phyloP scores from a whole-genome alignment of 148 eudicot species.

The Pharnaceum exiguum region DNA sequence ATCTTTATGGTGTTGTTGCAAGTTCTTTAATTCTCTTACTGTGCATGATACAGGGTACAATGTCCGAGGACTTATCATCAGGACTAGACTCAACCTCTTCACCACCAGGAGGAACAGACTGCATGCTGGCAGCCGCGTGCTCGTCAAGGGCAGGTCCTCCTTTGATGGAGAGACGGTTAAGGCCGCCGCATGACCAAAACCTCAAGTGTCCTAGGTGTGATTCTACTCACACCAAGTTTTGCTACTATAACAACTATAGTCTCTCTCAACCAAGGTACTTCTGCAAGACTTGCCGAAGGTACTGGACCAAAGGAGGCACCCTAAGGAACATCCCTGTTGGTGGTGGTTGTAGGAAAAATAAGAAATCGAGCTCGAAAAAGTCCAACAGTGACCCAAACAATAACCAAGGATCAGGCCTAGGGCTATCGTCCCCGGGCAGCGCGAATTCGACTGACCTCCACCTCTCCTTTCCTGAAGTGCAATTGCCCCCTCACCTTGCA shows the following conservation, averaged over 20 bases:
- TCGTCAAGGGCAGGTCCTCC: constrained; percentile 40
- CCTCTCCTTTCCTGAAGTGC: constrained; percentile 47
- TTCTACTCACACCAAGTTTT: constrained; percentile 79
- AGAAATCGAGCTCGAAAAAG: constrained; percentile 48
- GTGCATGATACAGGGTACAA: constrained; percentile 36
- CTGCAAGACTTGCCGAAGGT: constrained; percentile 87
- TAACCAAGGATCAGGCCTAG: background rate
- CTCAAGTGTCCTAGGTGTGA: constrained; percentile 81
- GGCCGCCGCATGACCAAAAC: constrained; percentile 78
- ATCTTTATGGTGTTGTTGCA: too few relatives aligned
- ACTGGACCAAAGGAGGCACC: constrained; percentile 87
- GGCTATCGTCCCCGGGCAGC: constrained; percentile 12
- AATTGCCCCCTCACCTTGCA: constrained; percentile 39
- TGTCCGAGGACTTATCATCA: constrained; percentile 32
- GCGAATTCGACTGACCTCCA: constrained; percentile 42
- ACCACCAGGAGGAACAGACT: constrained; percentile 48
- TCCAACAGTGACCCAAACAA: constrained; percentile 20
- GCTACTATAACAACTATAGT: constrained; percentile 93
- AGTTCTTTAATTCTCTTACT: too few relatives aligned
- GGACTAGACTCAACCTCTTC: constrained; percentile 39
- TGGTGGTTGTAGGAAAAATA: constrained; percentile 78
- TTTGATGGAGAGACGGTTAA: constrained; percentile 52
- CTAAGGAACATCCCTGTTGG: constrained; percentile 89
- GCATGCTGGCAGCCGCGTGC: constrained; percentile 61
- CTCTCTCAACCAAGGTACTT: constrained; percentile 85